A percentile compares a stretch with the other conserved stretches of the same genome.
phyloP scores from a whole-genome alignment of 768 basidiomycete genomes.

The Agaricus subrufescens region DNA sequence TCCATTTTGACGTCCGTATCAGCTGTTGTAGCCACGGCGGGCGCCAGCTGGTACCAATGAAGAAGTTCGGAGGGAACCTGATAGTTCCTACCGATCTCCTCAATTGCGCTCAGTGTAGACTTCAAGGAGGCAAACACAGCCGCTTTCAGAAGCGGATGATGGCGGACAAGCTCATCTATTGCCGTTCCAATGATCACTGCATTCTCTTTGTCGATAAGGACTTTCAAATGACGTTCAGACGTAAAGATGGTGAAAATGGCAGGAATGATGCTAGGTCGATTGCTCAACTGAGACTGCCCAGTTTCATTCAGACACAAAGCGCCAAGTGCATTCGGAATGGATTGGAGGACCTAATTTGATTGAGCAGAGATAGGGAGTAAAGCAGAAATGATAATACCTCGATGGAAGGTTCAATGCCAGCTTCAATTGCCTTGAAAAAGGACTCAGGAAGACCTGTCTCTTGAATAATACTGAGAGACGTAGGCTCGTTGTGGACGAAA shows the following conservation, averaged over 20 bases:
- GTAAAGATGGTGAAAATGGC: constrained; percentile 84
- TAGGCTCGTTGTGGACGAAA: constrained; percentile 98
- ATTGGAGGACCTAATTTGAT: constrained; percentile 71
- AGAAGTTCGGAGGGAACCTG: constrained; percentile 50
- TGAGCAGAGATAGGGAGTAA: not conserved
- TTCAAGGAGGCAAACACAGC: constrained; percentile 77
- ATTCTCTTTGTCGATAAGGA: constrained; percentile 90
- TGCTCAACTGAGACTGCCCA: constrained; percentile 77
- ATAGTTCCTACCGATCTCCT: constrained; percentile 64
- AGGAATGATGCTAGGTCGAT: constrained; percentile 78
- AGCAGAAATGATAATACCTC: constrained; percentile 49
- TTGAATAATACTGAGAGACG: constrained; percentile 88
- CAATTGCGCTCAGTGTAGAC: constrained; percentile 64
- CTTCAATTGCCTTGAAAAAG: constrained; percentile 84
- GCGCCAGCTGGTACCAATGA: constrained; percentile 61
- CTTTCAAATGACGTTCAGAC: constrained; percentile 75
- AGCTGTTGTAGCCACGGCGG: constrained; percentile 20
- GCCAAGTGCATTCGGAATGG: constrained; percentile 92
- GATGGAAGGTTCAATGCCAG: constrained; percentile 78
- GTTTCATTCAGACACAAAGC: constrained; percentile 92
- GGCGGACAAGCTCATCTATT: constrained; percentile 93
- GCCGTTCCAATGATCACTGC: constrained; percentile 83
- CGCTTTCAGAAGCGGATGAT: constrained; percentile 85
- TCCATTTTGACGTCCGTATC: constrained; percentile 46
- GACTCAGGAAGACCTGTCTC: constrained; percentile 86